These are phyloP conservation scores for Wolfiporia cocos DNA, from an alignment of 1,284 basidiomycete species.

Conservation along the genomic window DNA sequence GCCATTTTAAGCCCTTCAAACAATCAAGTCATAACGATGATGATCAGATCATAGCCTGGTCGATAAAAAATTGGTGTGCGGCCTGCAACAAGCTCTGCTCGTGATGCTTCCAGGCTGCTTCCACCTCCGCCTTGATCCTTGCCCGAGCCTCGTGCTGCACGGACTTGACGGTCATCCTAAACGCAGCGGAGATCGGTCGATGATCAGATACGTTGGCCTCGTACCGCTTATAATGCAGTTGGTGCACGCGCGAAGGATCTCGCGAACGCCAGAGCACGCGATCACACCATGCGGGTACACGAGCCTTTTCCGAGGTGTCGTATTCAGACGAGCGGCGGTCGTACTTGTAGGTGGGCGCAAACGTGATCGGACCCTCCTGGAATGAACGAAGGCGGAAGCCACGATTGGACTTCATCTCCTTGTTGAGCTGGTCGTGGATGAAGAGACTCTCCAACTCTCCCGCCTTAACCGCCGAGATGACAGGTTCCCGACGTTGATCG, in stretches of 20 bases:
- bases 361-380: conserved; percentile 76
- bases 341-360: conserved; percentile 95
- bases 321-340: conserved; percentile 75
- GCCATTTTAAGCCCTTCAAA: too few relatives aligned
- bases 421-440: conserved; percentile 83
- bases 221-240: conserved; percentile 70
- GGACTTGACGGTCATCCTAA: conserved; percentile 67
- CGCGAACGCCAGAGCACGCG: conserved; percentile 81
- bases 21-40: too few relatives aligned
- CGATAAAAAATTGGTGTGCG: conserved; percentile 49
- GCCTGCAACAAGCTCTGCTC: conserved; percentile 47
- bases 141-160: conserved; percentile 55
- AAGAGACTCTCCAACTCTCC: conserved; percentile 64
- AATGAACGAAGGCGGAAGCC: conserved; percentile 84
- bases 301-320: conserved; percentile 84
- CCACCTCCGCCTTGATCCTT: conserved; percentile 47
- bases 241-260: conserved; percentile 48
- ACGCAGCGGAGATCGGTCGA: conserved; percentile 79
- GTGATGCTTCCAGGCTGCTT: conserved; percentile 52
- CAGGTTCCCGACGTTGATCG: conserved; percentile 81
- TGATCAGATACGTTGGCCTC: conserved; percentile 86
- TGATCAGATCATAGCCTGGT: conserved; percentile 26
- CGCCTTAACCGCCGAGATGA: conserved; percentile 61
- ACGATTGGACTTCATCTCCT: conserved; percentile 84
- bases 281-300: conserved; percentile 96